Evolutionary conservation across 441 rosid genomes (phyloP), one percentile per base, ranked within the genome.

Genomic region (Gossypium aridum): DNA sequence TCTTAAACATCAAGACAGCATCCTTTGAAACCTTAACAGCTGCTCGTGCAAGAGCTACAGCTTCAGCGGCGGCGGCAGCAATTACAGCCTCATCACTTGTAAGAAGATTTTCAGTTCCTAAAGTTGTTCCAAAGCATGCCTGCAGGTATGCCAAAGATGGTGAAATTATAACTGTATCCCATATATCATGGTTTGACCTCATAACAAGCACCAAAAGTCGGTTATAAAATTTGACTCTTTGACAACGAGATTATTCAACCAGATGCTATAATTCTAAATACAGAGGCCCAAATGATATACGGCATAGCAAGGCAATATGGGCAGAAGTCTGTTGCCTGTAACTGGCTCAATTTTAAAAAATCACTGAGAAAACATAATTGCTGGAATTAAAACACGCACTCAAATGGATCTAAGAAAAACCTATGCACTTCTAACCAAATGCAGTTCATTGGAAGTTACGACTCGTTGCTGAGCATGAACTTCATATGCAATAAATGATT

Each of bases 31-130:
- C 83, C 83, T 87, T 87, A 81, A 88, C 86, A 68, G 99, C 98
- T 37, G 96, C 93, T 80, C 90, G 88, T 68, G 97, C 98, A 81
- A 95, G 97, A 77, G 94, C 85, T 63, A 93, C 84, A n/a, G 97
- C 98, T 87, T 93, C 96, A 17, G 98, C 90, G 26, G 99, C 96
- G 28, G 97, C 97, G 6, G 98, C 97, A 1, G 87, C 88, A 78
- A 91, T 85, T 72, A 90, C 83, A 70, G 93, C 95, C 81, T 95
- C 97, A 76, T 95, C 95, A 63, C 89, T 82, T 37, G 91, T 83
- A 65, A 89, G 81, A 76, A 91, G 95, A 34, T 87, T 80, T 84
- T 93, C 96, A 17, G 90, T 62, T 49, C 87, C 87, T 76, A 89
- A 84, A 85, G 87, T 81, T 60, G 90, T 80, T 69, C 81, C 83